Evolutionary conservation across 2,329 filamentous ascomycete genomes (phyloP), one percentile per base, ranked within the genome.

Genomic region (Colletotrichum paranaense): DNA sequence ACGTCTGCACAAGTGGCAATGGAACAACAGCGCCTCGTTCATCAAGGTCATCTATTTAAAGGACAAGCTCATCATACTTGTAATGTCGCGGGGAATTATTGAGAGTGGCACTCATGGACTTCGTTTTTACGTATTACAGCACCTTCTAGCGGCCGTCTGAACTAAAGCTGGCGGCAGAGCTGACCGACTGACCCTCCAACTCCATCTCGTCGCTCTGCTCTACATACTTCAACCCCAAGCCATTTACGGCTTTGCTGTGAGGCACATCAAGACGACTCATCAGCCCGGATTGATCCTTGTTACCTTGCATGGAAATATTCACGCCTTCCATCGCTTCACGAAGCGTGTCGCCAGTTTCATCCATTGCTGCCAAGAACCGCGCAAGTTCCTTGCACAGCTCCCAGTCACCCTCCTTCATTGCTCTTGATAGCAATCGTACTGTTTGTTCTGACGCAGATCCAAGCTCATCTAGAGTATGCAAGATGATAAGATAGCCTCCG

Each of bases 311-410:
- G 19, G 79, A 77, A 49, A 84, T 80, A 60, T 90, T 88, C 7
- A 91, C 89, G 82, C 91, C 86, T 76, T 90, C 89, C 81, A 97
- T 87, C 2, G 93, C 93, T 77, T 92, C 90, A 67, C 90, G 87
- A 62, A 99, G 86, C 57, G 94, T 96, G 76, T 92, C 91, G 0
- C 97, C 97, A 16, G 92, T 93, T 76, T 94, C 92, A 79, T 99
- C 97, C 78, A 99, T 91, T 5, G 96, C 96, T 59, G 97, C 95
- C 69, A 99, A 85, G 82, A 99, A 99, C n/a, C 96, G 88, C 12
- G 97, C 95, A 32, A 99, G 88, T 81, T 99, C 97, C 78, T 95
- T 97, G 84, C 97, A 98, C 32, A 99, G 85, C 77, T 98, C 95
- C 95, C 95, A 99, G 79, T 98, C 96, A 62, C 92, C 91, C 81